A percentile compares a stretch with the other conserved stretches of the same genome.
These are phyloP conservation scores for Senna siamea DNA, from an alignment of 306 rosid genomes.

Conservation along the genomic window DNA sequence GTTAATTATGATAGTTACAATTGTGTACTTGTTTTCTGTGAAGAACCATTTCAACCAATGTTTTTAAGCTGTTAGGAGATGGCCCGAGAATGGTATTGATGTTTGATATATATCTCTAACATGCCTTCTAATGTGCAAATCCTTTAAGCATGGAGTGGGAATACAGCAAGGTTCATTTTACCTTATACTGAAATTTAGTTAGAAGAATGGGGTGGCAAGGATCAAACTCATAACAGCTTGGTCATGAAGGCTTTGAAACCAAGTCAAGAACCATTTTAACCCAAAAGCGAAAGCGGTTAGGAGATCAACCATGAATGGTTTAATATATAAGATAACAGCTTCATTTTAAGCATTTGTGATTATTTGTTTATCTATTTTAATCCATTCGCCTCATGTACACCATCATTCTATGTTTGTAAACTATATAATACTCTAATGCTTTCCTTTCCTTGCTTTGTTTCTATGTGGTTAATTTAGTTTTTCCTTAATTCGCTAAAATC, in stretches of 20 bases:
- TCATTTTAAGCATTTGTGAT: constrained; percentile 28
- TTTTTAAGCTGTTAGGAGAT: not conserved
- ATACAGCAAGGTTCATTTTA: not conserved
- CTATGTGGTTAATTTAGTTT: not conserved
- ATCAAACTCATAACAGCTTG: not conserved
- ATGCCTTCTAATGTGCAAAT: not conserved
- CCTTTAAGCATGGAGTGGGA: not conserved
- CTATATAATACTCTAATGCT: not conserved
- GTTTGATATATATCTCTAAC: not conserved
- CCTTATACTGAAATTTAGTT: not conserved
- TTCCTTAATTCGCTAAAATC: constrained; percentile 30
- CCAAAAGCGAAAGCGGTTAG: not conserved
- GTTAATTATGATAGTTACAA: constrained; percentile 1
- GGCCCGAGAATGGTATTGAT: not conserved
- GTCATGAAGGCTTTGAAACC: not conserved
- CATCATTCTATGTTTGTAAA: not conserved
- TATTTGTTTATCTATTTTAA: constrained; percentile 21
- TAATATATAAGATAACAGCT: not conserved
- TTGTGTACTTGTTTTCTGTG: constrained; percentile 1
- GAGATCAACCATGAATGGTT: not conserved
- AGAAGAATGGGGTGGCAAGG: not conserved
- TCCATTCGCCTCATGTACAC: not conserved
- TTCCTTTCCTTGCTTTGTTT: constrained; percentile 11
- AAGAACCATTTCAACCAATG: not conserved
- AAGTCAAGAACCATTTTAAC: not conserved